Base-by-base conservation (phyloP, 225 moss, liverwort and hornwort species). In the Physcomitrellopsis africana region DNA sequence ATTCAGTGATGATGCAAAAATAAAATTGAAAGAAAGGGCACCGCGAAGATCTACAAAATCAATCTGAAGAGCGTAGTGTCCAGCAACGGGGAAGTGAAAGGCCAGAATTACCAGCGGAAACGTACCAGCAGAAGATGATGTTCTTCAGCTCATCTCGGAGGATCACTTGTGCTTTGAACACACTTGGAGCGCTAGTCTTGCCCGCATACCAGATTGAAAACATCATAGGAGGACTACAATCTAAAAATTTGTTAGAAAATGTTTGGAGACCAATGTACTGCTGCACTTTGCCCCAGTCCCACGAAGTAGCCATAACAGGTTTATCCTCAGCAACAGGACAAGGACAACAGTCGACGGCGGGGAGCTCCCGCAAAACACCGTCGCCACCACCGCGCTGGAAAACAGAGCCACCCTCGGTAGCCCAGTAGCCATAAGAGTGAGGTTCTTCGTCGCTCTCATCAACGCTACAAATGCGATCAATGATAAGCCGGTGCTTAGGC, bases 381-480 rank as follows among this genome's bases (percentile, higher is more conserved):
- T 93, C 89, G 5, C 93, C 91, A 19, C 91, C 93, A 3, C 93
- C 93, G 22, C 85, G 85, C 65, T 93, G 93, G 20, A 91, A 93
- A 22, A 80, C 81, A 27, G 90, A 93, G 20, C 93, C 89, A 6
- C 93, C 91, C 47, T 91, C 89, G 7, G 87, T 79, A 26, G 78
- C 83, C 93, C 93, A 93, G 56, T 84, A 85, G 56, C 89, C 81
- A 37, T 70, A 84, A 27, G 84, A 85, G 61, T 93, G 87, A n/a
- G 83, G 65, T 55, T 91, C 93, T 45, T 91, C 93, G 54, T 75
- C 83, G 20, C 63, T 73, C 68, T 93, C 93, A 18, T 87, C 77
- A 13, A 83, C 89, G 58, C 81, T 89, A 63, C 81, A 89, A 24
- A 93, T 81, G 46, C 87, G 81, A 49, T 93, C 91, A 13, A 76